Evolutionary conservation across 1,284 basidiomycete genomes (phyloP), one percentile per base, ranked within the genome.

Genomic region (Thecaphora thlaspeos): DNA sequence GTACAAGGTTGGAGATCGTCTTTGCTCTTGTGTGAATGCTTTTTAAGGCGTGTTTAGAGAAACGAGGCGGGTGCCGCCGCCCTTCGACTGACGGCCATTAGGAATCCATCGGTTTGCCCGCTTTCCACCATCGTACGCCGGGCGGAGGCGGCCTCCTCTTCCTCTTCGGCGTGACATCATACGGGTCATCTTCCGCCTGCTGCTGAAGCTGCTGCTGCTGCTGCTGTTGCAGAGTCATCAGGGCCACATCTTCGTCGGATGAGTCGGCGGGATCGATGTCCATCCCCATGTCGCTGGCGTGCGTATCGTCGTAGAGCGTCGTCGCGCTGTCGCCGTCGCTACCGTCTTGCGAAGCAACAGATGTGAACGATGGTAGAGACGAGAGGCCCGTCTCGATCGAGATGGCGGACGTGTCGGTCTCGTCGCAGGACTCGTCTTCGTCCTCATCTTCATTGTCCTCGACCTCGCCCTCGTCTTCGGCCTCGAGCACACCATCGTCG

Each of bases 101-200:
- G 14, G 28, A 30, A 3, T 34, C 32, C 32, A 34, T 14, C 11
- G 32, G 32, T 14, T 15, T 41, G 4, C 61, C 61, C 21, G 60
- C 55, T 52, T 64, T 64, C 61, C 61, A 64, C 23, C 60, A 39
- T 23, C 61, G 46, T 2, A 54, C 61, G 3, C 61, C 57, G 2
- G 61, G 61, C 30, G 61, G 61, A 17, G 61, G 61, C 10, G 57
- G 57, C 14, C 46, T 43, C 51, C 56, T 56, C 48, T 49, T 60
- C 23, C 48, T 23, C 54, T 60, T 64, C 23, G 34, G 51, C 22
- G 47, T 47, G n/a, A 43, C 40, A 19, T 41, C 21, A 18, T 41
- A 41, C 17, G 37, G 39, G 4, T 39, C 23, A 5, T 5, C 26
- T 28, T 28, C 26, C 26, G 26, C n/a, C n/a, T n/a, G n/a, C n/a